Conservation (phyloP, 2,329 filamentous ascomycete genomes). For the Coniochaeta hoffmannii region DNA sequence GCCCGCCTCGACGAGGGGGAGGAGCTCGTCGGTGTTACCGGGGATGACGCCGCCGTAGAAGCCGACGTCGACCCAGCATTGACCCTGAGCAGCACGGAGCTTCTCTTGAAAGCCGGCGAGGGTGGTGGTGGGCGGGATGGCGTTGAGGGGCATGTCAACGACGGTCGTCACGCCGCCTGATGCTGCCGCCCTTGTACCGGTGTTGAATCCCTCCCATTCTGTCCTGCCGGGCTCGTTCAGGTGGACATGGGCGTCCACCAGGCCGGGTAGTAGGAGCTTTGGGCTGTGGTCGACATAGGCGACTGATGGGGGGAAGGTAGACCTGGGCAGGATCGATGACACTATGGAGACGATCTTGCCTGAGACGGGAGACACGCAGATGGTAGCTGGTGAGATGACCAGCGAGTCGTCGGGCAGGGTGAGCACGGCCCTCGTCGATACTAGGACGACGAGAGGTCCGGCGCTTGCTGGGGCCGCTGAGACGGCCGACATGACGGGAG, state of each 20-base stretch:
- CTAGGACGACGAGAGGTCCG: conserved; percentile 58
- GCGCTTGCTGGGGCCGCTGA: not conserved
- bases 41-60: conserved; percentile 96
- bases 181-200: conserved; percentile 85
- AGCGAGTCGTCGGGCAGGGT: conserved; percentile 57
- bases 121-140: conserved; percentile 92
- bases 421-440: conserved; percentile 77
- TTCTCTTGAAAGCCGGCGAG: conserved; percentile 77
- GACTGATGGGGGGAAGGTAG: conserved; percentile 64
- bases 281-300: conserved; percentile 80
- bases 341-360: conserved; percentile 80
- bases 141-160: conserved; percentile 95
- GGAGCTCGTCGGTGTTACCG: conserved; percentile 74
- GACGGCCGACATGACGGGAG: not conserved
- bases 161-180: conserved; percentile 96
- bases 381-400: conserved; percentile 69
- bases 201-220: conserved; percentile 98
- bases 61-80: conserved; percentile 98
- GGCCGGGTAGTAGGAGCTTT: conserved; percentile 75
- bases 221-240: conserved; percentile 94
- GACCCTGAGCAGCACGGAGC: conserved; percentile 70
- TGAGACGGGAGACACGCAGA: conserved; percentile 67
- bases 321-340: conserved; percentile 64
- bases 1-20: conserved; percentile 73
- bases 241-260: conserved; percentile 96